Evolutionary conservation across 345 rosid genomes (phyloP).

Genomic region (Isatis tinctoria): DNA sequence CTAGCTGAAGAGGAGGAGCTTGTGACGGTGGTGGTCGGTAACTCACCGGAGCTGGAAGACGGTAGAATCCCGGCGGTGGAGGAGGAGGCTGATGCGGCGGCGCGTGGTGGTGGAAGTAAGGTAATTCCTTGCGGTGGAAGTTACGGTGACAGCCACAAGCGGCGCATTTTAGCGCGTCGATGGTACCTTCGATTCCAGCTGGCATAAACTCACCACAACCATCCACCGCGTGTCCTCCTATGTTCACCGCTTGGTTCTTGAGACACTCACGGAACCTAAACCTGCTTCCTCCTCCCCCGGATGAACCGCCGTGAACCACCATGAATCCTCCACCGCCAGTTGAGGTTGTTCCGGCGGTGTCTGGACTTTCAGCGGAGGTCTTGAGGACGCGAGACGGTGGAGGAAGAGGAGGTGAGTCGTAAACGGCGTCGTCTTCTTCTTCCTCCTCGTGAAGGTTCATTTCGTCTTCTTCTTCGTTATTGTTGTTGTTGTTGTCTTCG

Average conservation of each 20-base stretch:
- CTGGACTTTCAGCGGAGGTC: slow-evolving; percentile 23
- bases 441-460: slow-evolving; percentile 40
- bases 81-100: slow-evolving; percentile 32
- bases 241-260: slow-evolving; percentile 75
- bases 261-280: slow-evolving; percentile 65
- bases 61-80: slow-evolving; percentile 45
- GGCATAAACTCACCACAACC: slow-evolving; percentile 83
- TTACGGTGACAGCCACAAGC: slow-evolving; percentile 87
- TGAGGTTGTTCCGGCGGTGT: slow-evolving; percentile 24
- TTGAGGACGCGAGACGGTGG: slow-evolving; percentile 16
- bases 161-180: slow-evolving; percentile 76
- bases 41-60: slow-evolving; percentile 47
- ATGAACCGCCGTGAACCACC: slow-evolving; percentile 25
- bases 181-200: slow-evolving; percentile 67
- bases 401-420: slow-evolving; percentile 31
- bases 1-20: slow-evolving; percentile 41
- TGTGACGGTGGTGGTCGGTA: slow-evolving; percentile 45
- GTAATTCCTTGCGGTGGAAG: slow-evolving; percentile 70
- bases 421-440: slow-evolving; percentile 40
- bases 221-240: slow-evolving; percentile 80
- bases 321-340: slow-evolving; percentile 29
- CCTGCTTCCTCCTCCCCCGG: slow-evolving; percentile 9
- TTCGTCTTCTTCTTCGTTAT: slow-evolving; percentile 59
- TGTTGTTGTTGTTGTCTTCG: slow-evolving; percentile 35
- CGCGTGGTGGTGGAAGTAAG: slow-evolving; percentile 36